These are phyloP conservation scores for Setaria italica DNA, from an alignment of 202 grass and related monocot genomes.

Conservation along the genomic window DNA sequence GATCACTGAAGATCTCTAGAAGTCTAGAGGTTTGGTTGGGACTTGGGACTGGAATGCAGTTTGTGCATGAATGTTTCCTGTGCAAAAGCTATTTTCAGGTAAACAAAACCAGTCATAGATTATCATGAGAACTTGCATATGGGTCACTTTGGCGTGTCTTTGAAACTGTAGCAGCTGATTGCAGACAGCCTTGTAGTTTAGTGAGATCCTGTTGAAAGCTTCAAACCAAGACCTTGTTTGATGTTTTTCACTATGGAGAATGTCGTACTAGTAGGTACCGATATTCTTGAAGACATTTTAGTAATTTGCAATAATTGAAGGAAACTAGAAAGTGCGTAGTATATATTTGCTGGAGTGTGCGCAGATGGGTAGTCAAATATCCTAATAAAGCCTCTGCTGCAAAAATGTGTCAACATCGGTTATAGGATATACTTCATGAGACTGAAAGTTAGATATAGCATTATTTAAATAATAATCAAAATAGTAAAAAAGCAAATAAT, in stretches of 20 bases:
- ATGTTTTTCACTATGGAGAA: not conserved
- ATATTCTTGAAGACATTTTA: not conserved
- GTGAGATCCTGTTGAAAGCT: not conserved
- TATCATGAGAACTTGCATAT: not conserved
- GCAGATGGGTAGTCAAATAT: not conserved
- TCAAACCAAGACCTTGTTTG: not conserved
- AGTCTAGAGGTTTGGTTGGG: not conserved
- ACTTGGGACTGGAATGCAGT: not conserved
- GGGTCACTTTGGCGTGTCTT: not conserved
- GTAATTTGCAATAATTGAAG: not conserved
- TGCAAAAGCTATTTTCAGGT: not conserved
- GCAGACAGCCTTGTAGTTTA: not conserved
- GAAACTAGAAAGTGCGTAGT: not conserved
- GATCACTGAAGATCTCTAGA: conserved; percentile 8
- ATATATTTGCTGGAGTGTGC: not conserved
- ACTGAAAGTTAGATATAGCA: not conserved
- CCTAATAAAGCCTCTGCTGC: not conserved
- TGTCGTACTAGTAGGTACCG: not conserved
- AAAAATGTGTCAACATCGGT: not conserved
- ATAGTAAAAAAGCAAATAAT: not conserved
- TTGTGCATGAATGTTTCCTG: conserved; percentile 15
- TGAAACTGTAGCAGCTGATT: not conserved
- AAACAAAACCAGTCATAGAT: not conserved
- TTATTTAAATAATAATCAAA: not conserved
- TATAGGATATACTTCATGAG: not conserved